These are phyloP conservation scores for Ogataea haglerorum DNA, from an alignment of 805 yeast genomes.

Conservation along the genomic window DNA sequence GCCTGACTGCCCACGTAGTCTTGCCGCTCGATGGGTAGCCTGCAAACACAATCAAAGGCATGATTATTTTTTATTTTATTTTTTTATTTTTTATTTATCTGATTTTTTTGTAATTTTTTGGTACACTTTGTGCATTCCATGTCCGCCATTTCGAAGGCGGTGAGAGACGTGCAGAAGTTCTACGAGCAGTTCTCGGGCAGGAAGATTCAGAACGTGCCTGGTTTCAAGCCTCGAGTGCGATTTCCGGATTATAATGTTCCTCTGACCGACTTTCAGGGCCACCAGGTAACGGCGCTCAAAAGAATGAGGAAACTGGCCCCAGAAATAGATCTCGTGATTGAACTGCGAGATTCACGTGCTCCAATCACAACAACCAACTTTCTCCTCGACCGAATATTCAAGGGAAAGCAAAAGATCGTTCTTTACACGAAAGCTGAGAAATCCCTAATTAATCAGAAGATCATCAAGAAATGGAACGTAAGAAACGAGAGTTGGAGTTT, in stretches of 20 bases:
- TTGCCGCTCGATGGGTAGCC: conserved; percentile 90
- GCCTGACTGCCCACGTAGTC: conserved; percentile 62
- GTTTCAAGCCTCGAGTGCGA: conserved; percentile 62
- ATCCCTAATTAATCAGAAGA: conserved; percentile 38
- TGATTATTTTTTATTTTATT: conserved; percentile 26
- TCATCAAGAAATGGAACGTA: conserved; percentile 33
- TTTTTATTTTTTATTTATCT: background rate
- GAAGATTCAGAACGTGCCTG: background rate
- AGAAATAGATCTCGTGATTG: conserved; percentile 77
- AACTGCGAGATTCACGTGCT: conserved; percentile 85
- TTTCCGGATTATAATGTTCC: conserved; percentile 74
- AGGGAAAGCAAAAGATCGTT: conserved; percentile 53
- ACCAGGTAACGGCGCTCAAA: conserved; percentile 76
- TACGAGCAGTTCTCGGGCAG: background rate
- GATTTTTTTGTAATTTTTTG: background rate
- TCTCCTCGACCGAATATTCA: conserved; percentile 65
- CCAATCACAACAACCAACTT: conserved; percentile 82
- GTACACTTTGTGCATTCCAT: background rate
- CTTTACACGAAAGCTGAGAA: conserved; percentile 77
- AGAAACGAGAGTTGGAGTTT: conserved; percentile 29
- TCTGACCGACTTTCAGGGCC: conserved; percentile 83
- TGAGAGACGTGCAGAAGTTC: conserved; percentile 1
- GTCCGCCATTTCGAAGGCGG: conserved; percentile 1
- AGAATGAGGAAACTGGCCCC: conserved; percentile 67
- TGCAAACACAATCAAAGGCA: conserved; percentile 83